Conservation (phyloP, 495 filamentous ascomycete species). For the Filosporella fistucella region DNA sequence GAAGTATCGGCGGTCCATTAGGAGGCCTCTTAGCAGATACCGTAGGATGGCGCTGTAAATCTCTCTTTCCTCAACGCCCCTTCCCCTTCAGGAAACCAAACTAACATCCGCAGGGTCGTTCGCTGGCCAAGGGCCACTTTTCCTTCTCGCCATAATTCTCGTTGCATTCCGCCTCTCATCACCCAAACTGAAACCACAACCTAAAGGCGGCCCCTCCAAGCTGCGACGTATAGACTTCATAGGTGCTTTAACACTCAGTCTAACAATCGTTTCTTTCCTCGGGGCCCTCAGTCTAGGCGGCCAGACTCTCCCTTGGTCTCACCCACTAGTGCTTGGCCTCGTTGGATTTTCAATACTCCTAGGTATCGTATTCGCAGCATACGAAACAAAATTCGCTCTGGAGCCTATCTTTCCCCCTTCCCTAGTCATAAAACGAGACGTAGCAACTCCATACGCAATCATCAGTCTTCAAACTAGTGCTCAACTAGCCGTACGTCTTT, state of each 20-base stretch:
- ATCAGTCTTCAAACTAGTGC: constrained; percentile 30
- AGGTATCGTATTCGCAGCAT: constrained; percentile 38
- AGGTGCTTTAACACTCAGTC: not conserved
- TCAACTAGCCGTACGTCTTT: constrained; percentile 39
- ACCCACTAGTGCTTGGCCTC: constrained; percentile 36
- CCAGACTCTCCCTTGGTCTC: constrained; percentile 7
- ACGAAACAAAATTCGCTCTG: constrained; percentile 46
- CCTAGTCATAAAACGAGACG: constrained; percentile 46
- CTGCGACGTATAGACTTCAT: constrained; percentile 6
- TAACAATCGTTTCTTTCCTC: not conserved
- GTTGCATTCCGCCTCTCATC: not conserved
- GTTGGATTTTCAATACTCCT: constrained; percentile 26
- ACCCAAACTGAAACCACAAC: not conserved
- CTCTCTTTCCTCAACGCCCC: too few relatives aligned
- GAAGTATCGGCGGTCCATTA: constrained; percentile 57
- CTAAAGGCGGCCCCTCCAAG: not conserved
- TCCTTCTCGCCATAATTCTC: constrained; percentile 3
- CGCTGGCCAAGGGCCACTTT: constrained; percentile 9
- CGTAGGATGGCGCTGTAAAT: constrained; percentile 55
- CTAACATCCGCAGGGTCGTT: constrained; percentile 17
- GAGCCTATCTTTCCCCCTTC: constrained; percentile 62
- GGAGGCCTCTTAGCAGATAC: constrained; percentile 63
- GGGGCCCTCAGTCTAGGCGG: not conserved
- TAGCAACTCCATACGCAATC: constrained; percentile 50
- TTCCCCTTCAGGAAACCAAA: too few relatives aligned